Base-by-base conservation (phyloP, 805 yeast genomes). In the Zygotorulaspora florentina region DNA sequence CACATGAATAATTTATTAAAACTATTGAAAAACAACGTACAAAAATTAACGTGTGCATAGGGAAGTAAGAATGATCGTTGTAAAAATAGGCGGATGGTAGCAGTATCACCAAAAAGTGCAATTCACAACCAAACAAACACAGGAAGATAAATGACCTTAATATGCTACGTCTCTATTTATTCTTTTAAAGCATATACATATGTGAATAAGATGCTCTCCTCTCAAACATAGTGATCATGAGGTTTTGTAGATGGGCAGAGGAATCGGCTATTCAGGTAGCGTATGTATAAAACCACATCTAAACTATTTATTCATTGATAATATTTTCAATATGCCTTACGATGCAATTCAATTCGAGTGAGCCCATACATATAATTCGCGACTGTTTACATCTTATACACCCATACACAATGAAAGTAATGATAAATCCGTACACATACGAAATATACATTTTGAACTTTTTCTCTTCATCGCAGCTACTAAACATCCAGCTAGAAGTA, bases 21-120 rank as follows among this genome's bases (percentile, higher is more conserved):
- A 65, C 27, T 28, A 11, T 18, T 31, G 11, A 39, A 29, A 29
- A 16, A 25, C 34, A 39, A 39, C 12, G 16, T 15, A 27, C n/a
- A 20, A 29, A n/a, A 12, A 33, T 13, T 13, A 27, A 26, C 45
- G 29, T 42, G 45, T 35, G 45, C 37, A 42, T 42, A 36, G 13
- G 42, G 35, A 28, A 13, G 15, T n/a, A 27, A 35, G 43, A 40
- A 40, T 37, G 30, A 37, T 23, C 45, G 36, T 26, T 31, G 20
- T 28, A 28, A 13, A 35, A 42, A 20, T 30, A 28, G 26, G 23
- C 16, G 36, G n/a, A 13, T 33, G 16, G 36, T 17, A 29, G 15
- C 25, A 5, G 25, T 20, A 20, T 20, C 25, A 8, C 33, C n/a
- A 29, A 29, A 29, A 12, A 29, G 15, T 29, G 33, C n/a, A 29